Conservation (phyloP, 805 yeast genomes). For the Cyberlindnera mycetangii region DNA sequence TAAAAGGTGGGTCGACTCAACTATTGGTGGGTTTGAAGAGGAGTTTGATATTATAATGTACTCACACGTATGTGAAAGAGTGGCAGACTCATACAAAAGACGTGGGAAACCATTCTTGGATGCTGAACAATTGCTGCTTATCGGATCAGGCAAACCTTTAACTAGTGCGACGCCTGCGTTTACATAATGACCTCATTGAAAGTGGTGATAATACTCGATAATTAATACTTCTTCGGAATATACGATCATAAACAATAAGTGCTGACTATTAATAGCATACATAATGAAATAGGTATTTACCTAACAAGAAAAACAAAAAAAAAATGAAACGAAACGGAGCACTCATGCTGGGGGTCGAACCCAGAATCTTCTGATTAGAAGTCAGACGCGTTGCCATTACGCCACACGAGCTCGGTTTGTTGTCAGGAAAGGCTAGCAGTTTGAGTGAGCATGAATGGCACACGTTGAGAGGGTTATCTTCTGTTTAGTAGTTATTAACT, state of each 20-base stretch:
- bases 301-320: conserved; percentile 2
- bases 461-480: too few relatives aligned
- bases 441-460: background rate
- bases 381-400: conserved; percentile 57
- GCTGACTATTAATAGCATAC: background rate
- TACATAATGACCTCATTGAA: background rate
- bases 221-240: too few relatives aligned
- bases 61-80: conserved; percentile 15
- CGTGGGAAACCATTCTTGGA: conserved; percentile 16
- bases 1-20: conserved; percentile 2
- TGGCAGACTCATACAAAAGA: conserved; percentile 9
- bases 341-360: conserved; percentile 56
- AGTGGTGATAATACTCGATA: background rate
- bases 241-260: background rate
- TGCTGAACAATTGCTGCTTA: conserved; percentile 9
- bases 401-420: conserved; percentile 44
- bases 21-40: conserved; percentile 21
- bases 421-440: background rate
- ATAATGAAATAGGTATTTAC: too few relatives aligned
- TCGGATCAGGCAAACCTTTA: conserved; percentile 14
- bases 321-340: conserved; percentile 26
- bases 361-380: conserved; percentile 53
- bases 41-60: conserved; percentile 17
- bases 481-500: background rate
- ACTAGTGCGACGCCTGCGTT: background rate